Conservation (phyloP, 257 asterid genomes). For the Mitragyna speciosa region DNA sequence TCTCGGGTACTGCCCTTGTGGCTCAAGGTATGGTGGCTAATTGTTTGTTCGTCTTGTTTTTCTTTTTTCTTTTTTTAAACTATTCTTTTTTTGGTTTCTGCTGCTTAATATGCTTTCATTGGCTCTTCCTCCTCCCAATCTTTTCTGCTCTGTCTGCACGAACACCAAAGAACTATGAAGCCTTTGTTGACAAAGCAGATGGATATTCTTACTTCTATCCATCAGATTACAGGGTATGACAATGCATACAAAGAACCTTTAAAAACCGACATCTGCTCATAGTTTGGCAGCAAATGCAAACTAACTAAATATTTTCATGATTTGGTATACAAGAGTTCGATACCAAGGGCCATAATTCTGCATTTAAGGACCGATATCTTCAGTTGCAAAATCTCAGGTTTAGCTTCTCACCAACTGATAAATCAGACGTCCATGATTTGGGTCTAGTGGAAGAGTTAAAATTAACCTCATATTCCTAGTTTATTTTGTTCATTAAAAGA, state of each 20-base stretch:
- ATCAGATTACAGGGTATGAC: conserved; percentile 82
- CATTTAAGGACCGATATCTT: conserved; percentile 77
- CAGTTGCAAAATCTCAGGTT: conserved; percentile 82
- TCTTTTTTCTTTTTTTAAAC: too few relatives aligned
- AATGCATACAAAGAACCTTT: too few relatives aligned
- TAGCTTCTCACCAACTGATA: conserved; percentile 74
- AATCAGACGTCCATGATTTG: conserved; percentile 74
- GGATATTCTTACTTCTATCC: conserved; percentile 88
- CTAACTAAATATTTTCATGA: neutral
- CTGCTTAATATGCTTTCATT: neutral
- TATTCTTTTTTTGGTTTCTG: neutral
- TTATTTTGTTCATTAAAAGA: neutral
- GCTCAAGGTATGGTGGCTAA: conserved; percentile 62
- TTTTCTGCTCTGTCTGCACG: conserved; percentile 33
- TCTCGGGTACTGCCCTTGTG: conserved; percentile 43
- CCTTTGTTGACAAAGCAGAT: conserved; percentile 70
- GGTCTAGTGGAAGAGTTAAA: conserved; percentile 80
- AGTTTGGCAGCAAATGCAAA: neutral
- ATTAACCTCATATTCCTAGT: neutral
- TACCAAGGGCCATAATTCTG: conserved; percentile 84
- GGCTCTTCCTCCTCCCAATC: too few relatives aligned
- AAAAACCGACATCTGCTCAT: neutral
- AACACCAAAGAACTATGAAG: conserved; percentile 49
- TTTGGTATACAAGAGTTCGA: conserved; percentile 60
- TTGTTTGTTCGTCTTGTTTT: neutral